These are phyloP conservation scores for Hyphodiscus sp. DNA, from an alignment of 2,329 filamentous ascomycete genomes.

Conservation along the genomic window DNA sequence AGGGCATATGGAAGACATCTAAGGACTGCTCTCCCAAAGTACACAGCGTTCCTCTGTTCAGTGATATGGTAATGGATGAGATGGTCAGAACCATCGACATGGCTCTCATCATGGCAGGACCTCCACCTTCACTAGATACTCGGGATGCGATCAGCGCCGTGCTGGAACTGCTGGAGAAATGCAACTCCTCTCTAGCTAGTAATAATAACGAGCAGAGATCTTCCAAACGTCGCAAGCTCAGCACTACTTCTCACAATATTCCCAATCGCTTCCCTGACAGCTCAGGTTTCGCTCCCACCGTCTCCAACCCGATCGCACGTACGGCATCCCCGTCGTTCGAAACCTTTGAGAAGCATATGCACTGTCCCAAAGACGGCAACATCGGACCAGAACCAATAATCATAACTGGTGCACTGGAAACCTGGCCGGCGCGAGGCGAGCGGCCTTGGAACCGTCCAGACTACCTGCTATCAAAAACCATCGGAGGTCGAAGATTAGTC, in stretches of 20 bases:
- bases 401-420: conserved; percentile 55
- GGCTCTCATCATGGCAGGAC: conserved; percentile 29
- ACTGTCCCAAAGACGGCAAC: conserved; percentile 32
- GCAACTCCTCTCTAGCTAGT: conserved; percentile 1
- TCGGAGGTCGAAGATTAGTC: conserved; percentile 71
- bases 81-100: conserved; percentile 28
- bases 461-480: conserved; percentile 69
- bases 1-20: conserved; percentile 9
- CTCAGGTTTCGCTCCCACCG: conserved; percentile 35
- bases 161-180: conserved; percentile 60
- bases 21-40: neutral
- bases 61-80: conserved; percentile 15
- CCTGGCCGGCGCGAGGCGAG: conserved; percentile 71
- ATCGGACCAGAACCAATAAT: conserved; percentile 55
- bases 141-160: conserved; percentile 42
- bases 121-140: conserved; percentile 3
- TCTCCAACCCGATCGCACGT: conserved; percentile 37
- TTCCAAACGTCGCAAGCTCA: conserved; percentile 19
- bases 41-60: neutral
- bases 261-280: conserved; percentile 13
- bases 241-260: neutral
- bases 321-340: conserved; percentile 45
- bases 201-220: neutral
- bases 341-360: conserved; percentile 56
- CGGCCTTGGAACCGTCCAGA: conserved; percentile 64